Conservation (phyloP, 2,329 filamentous ascomycete species). For the Claviceps sp. region DNA sequence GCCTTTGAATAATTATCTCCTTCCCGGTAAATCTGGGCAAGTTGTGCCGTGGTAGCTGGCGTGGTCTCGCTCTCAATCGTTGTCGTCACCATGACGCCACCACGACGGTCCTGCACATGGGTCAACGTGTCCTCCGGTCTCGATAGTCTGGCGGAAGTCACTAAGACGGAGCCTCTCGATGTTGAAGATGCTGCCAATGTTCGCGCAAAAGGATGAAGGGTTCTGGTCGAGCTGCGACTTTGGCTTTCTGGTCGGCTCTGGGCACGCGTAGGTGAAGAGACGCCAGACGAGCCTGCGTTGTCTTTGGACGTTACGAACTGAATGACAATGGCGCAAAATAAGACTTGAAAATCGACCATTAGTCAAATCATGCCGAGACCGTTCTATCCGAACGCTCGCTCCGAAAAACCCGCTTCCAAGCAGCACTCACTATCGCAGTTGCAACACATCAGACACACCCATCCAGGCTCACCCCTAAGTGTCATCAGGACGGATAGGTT, state of each 20-base stretch:
- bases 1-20: background rate
- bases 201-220: constrained; percentile 1
- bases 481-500: constrained; percentile 47
- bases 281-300: constrained; percentile 22
- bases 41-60: constrained; percentile 7
- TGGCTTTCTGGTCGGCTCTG: constrained; percentile 8
- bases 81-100: constrained; percentile 23
- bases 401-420: background rate
- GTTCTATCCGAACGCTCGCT: background rate
- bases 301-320: constrained; percentile 44
- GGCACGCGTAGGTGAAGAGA: constrained; percentile 5
- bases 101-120: background rate
- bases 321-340: constrained; percentile 47
- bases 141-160: background rate
- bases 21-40: background rate
- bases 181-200: background rate
- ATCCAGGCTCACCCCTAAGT: constrained; percentile 47
- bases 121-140: background rate
- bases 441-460: constrained; percentile 53
- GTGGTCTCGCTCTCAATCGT: constrained; percentile 23
- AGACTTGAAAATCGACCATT: constrained; percentile 24
- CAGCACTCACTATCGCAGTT: constrained; percentile 44
- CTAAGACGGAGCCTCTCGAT: background rate
- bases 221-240: background rate
- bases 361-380: background rate